A percentile compares a stretch with the other conserved stretches of the same genome.
Evolutionary conservation across 129 eudicot species (phyloP).

Genomic region (Kitagawia praeruptora): DNA sequence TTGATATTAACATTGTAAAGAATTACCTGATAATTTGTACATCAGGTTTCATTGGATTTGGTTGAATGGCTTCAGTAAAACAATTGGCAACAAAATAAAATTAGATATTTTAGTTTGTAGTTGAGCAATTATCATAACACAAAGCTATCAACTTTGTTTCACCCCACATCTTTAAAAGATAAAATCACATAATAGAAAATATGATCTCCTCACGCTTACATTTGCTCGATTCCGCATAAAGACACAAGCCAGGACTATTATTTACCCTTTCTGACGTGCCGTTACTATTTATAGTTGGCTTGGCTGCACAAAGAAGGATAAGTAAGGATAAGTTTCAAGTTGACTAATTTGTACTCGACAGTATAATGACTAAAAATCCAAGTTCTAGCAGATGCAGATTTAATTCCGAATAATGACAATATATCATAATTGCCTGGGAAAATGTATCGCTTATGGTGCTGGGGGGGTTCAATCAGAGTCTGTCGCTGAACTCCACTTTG

Average conservation of each 20-base stretch:
- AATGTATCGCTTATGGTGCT: slow-evolving; percentile 54
- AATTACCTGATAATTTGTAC: slow-evolving; percentile 32
- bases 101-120: neutral
- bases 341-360: neutral
- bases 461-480: slow-evolving; percentile 39
- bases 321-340: too few relatives aligned
- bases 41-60: slow-evolving; percentile 15
- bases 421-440: slow-evolving; percentile 38
- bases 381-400: neutral
- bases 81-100: neutral
- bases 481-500: slow-evolving; percentile 43
- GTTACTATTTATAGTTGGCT: neutral
- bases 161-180: too few relatives aligned
- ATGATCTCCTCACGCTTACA: slow-evolving; percentile 16
- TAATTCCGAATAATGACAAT: neutral
- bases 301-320: slow-evolving; percentile 2
- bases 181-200: neutral
- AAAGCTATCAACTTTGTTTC: neutral
- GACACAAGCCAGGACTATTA: slow-evolving; percentile 5
- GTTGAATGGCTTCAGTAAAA: slow-evolving; percentile 31
- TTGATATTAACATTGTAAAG: neutral
- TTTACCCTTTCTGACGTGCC: neutral
- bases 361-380: neutral
- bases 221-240: slow-evolving; percentile 12
- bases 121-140: neutral